Conservation (phyloP, 371 early-diverging fungal genomes). For the Cladochytrium tenue region DNA sequence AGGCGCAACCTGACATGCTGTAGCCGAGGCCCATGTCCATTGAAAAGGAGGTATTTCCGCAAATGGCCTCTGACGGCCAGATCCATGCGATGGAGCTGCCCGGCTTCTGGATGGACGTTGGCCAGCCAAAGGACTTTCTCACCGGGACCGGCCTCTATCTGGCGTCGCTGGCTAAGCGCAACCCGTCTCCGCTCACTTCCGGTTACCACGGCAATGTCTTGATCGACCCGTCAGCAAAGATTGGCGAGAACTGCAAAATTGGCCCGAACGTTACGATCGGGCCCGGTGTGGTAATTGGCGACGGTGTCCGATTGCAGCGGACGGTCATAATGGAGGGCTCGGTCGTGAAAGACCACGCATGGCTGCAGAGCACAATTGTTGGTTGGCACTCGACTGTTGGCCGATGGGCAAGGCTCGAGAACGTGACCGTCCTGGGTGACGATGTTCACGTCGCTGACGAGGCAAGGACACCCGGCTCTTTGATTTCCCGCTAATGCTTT, state of each 20-base stretch:
- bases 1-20: constrained; percentile 3
- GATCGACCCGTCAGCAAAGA: constrained; percentile 86
- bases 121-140: constrained; percentile 98
- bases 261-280: constrained; percentile 95
- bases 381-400: constrained; percentile 97
- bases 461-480: too few relatives aligned
- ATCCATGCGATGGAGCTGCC: constrained; percentile 91
- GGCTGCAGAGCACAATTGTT: constrained; percentile 89
- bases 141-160: constrained; percentile 94
- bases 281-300: constrained; percentile 89
- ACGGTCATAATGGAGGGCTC: constrained; percentile 89
- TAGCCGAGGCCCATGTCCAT: constrained; percentile 91
- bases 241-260: constrained; percentile 92
- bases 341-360: constrained; percentile 83
- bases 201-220: constrained; percentile 74
- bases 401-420: constrained; percentile 90
- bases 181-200: constrained; percentile 66
- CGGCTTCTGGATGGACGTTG: constrained; percentile 99
- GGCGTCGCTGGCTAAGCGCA: constrained; percentile 68
- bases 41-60: constrained; percentile 98
- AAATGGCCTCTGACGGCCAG: constrained; percentile 81
- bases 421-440: constrained; percentile 90
- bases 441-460: constrained; percentile 90
- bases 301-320: constrained; percentile 90
- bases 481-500: too few relatives aligned